Conservation (phyloP, 148 eudicot genomes). For the Bassia scoparia region DNA sequence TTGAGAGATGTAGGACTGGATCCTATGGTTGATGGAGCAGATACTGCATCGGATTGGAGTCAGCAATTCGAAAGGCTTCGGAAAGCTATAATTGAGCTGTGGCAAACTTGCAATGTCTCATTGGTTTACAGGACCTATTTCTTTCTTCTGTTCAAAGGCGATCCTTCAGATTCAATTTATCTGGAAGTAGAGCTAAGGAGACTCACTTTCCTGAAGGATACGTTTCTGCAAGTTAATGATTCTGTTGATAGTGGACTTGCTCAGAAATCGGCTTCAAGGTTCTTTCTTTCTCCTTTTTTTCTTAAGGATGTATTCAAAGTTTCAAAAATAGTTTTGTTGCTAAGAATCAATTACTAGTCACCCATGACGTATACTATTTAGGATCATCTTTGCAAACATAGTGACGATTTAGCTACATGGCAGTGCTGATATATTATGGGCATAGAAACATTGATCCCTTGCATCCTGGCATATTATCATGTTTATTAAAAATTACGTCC, state of each 20-base stretch:
- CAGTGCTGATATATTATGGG: background rate
- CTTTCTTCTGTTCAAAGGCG: slow-evolving; percentile 77
- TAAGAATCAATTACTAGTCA: background rate
- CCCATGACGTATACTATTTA: background rate
- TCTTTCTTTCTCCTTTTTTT: slow-evolving; percentile 7
- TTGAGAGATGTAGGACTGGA: slow-evolving; percentile 53
- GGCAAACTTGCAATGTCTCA: slow-evolving; percentile 77
- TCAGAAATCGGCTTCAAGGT: slow-evolving; percentile 72
- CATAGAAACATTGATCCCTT: background rate
- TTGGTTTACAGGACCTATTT: slow-evolving; percentile 93
- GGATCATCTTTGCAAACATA: background rate
- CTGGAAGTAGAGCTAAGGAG: slow-evolving; percentile 91
- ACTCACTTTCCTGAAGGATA: slow-evolving; percentile 76
- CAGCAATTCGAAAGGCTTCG: slow-evolving; percentile 56
- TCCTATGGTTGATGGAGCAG: slow-evolving; percentile 34
- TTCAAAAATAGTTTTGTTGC: background rate
- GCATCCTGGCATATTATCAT: background rate
- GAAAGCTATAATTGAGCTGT: slow-evolving; percentile 66
- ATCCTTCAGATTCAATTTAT: slow-evolving; percentile 85
- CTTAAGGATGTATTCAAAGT: background rate
- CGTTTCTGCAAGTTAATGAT: slow-evolving; percentile 46
- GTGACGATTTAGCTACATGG: background rate
- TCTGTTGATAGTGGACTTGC: slow-evolving; percentile 52
- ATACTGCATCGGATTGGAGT: slow-evolving; percentile 48
- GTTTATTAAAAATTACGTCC: background rate